These are phyloP conservation scores for Talaromyces sp. DNA, from an alignment of 2,329 filamentous ascomycete species.

Conservation along the genomic window DNA sequence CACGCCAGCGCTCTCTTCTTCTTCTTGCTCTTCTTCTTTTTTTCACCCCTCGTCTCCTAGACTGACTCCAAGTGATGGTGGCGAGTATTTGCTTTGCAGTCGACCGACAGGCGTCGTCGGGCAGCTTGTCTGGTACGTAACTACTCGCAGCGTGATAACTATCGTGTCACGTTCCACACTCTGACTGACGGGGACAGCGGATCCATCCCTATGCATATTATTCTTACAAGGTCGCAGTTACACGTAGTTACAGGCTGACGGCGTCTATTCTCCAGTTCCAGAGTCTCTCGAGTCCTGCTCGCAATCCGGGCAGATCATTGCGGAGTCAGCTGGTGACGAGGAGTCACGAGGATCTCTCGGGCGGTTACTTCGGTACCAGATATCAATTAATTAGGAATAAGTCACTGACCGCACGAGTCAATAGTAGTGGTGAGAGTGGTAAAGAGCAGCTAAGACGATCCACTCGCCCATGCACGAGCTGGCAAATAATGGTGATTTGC, in stretches of 20 bases:
- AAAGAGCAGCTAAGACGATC: not conserved
- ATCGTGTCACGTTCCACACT: not conserved
- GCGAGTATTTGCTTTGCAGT: not conserved
- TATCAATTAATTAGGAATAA: not conserved
- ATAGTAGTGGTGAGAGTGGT: no score
- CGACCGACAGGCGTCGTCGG: not conserved
- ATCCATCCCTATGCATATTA: not conserved
- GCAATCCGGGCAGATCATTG: not conserved
- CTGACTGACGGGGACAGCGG: not conserved
- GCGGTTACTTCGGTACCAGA: no score
- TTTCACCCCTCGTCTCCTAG: not conserved
- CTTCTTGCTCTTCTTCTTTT: not conserved
- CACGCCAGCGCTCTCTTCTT: not conserved
- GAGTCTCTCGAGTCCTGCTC: not conserved
- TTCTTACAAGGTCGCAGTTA: not conserved
- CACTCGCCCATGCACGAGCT: not conserved
- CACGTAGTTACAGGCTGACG: not conserved
- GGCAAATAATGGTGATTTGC: not conserved
- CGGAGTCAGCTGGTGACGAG: not conserved
- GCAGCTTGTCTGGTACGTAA: not conserved
- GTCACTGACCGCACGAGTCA: not conserved
- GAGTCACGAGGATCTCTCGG: not conserved
- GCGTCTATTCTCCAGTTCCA: not conserved
- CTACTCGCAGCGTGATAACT: not conserved
- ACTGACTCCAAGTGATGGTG: not conserved